Percentiles rank a stretch among this genome's conserved stretches.
Conservation (phyloP, 2,329 filamentous ascomycete genomes). For the Penicillium hesseltinei region DNA sequence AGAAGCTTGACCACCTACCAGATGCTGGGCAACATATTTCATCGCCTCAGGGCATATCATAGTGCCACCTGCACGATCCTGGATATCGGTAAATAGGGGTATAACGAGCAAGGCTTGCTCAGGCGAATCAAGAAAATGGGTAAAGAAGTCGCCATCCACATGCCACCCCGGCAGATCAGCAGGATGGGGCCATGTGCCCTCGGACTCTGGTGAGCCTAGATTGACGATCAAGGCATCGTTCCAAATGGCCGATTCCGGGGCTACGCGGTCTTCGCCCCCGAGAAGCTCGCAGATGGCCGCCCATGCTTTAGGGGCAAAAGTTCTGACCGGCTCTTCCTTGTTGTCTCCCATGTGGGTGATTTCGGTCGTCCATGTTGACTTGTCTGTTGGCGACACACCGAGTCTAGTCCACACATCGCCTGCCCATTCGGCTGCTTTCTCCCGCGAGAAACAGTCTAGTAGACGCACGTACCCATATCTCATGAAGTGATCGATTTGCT, state of each 20-base stretch:
- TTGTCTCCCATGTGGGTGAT: slow-evolving; percentile 65
- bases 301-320: slow-evolving; percentile 66
- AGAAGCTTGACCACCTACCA: slow-evolving; percentile 34
- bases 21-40: slow-evolving; percentile 55
- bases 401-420: slow-evolving; percentile 61
- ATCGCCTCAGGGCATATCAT: slow-evolving; percentile 63
- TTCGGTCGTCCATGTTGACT: slow-evolving; percentile 62
- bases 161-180: slow-evolving; percentile 62
- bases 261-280: slow-evolving; percentile 59
- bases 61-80: slow-evolving; percentile 61
- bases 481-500: slow-evolving; percentile 55
- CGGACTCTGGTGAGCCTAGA: slow-evolving; percentile 57
- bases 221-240: slow-evolving; percentile 69
- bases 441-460: slow-evolving; percentile 51
- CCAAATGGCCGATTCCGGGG: slow-evolving; percentile 55
- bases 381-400: slow-evolving; percentile 63
- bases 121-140: slow-evolving; percentile 68
- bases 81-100: slow-evolving; percentile 65
- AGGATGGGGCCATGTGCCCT: slow-evolving; percentile 52
- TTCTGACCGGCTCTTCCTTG: slow-evolving; percentile 52
- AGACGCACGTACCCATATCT: slow-evolving; percentile 57
- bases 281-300: slow-evolving; percentile 64
- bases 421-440: slow-evolving; percentile 50
- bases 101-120: slow-evolving; percentile 69
- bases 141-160: slow-evolving; percentile 70